A percentile compares a stretch with the other conserved stretches of the same genome.
Conservation (phyloP, 2,329 filamentous ascomycete genomes). For the Fusarium multiceps region DNA sequence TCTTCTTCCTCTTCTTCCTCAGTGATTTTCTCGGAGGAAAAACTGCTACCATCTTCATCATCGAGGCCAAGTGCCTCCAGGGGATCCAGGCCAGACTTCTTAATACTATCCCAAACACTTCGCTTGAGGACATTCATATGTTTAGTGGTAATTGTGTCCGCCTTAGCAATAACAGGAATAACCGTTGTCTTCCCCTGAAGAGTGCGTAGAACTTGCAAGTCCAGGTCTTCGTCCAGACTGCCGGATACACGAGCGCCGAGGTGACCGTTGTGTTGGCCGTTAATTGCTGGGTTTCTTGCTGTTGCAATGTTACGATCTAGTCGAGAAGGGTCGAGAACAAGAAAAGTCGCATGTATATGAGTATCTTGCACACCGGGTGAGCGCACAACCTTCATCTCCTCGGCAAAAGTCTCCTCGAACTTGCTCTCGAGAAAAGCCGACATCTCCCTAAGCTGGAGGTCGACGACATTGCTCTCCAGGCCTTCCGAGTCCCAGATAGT, state of each 20-base stretch:
- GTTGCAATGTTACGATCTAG: constrained; percentile 85
- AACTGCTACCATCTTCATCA: constrained; percentile 74
- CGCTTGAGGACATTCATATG: constrained; percentile 95
- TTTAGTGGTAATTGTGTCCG: constrained; percentile 93
- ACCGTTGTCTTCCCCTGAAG: constrained; percentile 95
- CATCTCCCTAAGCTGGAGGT: constrained; percentile 93
- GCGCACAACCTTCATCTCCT: constrained; percentile 97
- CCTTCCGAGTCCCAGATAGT: constrained; percentile 98
- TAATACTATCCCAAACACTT: constrained; percentile 88
- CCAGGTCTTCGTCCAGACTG: constrained; percentile 86
- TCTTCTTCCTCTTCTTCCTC: constrained; percentile 59
- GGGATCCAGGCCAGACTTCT: constrained; percentile 86
- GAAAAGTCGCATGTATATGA: constrained; percentile 95
- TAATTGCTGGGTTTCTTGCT: constrained; percentile 65
- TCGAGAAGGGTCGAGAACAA: constrained; percentile 87
- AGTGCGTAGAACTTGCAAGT: constrained; percentile 88
- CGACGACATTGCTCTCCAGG: constrained; percentile 92
- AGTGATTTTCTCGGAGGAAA: constrained; percentile 64
- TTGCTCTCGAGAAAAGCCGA: constrained; percentile 94
- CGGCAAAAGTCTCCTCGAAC: constrained; percentile 96
- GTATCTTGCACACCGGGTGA: constrained; percentile 94
- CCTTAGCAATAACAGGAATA: constrained; percentile 95
- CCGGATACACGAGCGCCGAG: constrained; percentile 63
- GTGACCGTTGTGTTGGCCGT: constrained; percentile 63
- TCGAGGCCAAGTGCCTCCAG: constrained; percentile 87